Conservation (phyloP, 768 basidiomycete species). For the Wakefieldia striispora region DNA sequence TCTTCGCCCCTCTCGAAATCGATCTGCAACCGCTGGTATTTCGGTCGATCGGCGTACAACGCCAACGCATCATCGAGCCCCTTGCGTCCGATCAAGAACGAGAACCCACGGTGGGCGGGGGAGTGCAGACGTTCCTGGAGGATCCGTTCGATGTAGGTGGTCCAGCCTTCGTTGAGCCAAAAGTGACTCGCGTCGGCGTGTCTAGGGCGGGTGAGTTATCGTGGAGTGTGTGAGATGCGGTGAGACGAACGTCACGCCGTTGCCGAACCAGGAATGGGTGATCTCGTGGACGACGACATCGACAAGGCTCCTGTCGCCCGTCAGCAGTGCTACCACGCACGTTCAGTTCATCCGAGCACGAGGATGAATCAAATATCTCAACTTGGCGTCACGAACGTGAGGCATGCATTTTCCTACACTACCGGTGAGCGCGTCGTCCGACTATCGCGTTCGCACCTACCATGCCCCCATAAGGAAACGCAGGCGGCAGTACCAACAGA, state of each 20-base stretch:
- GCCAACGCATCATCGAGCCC: constrained; percentile 66
- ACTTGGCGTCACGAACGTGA: constrained; percentile 88
- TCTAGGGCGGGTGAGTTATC: constrained; percentile 28
- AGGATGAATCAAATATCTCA: constrained; percentile 30
- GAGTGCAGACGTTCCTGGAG: constrained; percentile 68
- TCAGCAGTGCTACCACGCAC: constrained; percentile 56
- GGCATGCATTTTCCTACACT: constrained; percentile 77
- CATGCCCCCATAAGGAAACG: constrained; percentile 93
- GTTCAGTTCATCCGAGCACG: not conserved
- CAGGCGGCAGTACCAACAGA: constrained; percentile 80
- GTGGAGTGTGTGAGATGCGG: not conserved
- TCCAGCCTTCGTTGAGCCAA: constrained; percentile 94
- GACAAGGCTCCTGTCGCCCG: constrained; percentile 82
- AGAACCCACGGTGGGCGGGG: constrained; percentile 76
- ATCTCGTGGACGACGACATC: constrained; percentile 91
- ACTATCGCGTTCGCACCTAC: constrained; percentile 31
- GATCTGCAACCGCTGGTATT: constrained; percentile 76
- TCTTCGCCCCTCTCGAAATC: constrained; percentile 71
- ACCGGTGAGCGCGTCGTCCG: constrained; percentile 1
- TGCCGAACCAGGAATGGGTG: constrained; percentile 87
- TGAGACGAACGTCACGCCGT: constrained; percentile 67
- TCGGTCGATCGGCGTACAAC: constrained; percentile 55
- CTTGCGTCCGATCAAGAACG: constrained; percentile 74
- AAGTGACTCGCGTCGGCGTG: constrained; percentile 75
- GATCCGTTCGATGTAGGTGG: constrained; percentile 88